phyloP scores from a whole-genome alignment of 2,329 filamentous ascomycete species.

The Thielaviopsis musarum region DNA sequence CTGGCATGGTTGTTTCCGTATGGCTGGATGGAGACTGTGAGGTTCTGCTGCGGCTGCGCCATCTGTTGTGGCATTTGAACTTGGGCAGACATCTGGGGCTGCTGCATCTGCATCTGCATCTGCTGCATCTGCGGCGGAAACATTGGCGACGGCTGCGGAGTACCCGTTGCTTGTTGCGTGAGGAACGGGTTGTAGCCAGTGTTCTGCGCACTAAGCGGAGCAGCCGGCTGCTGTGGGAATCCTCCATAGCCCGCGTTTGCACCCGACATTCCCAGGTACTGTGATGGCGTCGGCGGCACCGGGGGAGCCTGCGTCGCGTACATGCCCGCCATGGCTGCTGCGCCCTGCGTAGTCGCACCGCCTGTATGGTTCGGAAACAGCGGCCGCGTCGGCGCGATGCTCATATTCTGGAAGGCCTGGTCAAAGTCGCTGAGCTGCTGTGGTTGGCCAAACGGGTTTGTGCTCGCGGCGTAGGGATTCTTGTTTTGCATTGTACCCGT shows the following conservation, averaged over 20 bases:
- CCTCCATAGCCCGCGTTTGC: constrained; percentile 9
- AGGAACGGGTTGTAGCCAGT: constrained; percentile 10
- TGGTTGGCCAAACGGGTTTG: constrained; percentile 53
- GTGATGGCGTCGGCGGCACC: constrained; percentile 46
- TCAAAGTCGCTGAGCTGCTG: constrained; percentile 32
- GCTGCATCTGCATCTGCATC: constrained; percentile 13
- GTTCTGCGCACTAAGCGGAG: constrained; percentile 8
- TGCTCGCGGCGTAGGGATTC: constrained; percentile 37
- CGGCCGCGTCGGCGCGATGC: constrained; percentile 35
- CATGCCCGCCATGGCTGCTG: constrained; percentile 8
- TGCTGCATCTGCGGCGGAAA: neutral
- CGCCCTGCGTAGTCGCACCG: constrained; percentile 30
- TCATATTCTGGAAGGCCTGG: constrained; percentile 60
- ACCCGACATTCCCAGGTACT: constrained; percentile 19
- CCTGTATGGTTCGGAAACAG: constrained; percentile 65
- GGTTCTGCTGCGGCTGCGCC: constrained; percentile 27
- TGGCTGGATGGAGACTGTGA: constrained; percentile 26
- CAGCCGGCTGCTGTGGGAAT: constrained; percentile 4
- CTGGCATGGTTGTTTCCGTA: constrained; percentile 21
- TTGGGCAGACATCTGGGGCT: constrained; percentile 12
- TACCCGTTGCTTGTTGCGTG: neutral
- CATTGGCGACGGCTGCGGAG: neutral
- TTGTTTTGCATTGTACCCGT: constrained; percentile 43
- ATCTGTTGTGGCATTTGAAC: constrained; percentile 20
- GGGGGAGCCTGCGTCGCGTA: constrained; percentile 40